phyloP scores from a whole-genome alignment of 345 rosid genomes.

The Camelina laxa region DNA sequence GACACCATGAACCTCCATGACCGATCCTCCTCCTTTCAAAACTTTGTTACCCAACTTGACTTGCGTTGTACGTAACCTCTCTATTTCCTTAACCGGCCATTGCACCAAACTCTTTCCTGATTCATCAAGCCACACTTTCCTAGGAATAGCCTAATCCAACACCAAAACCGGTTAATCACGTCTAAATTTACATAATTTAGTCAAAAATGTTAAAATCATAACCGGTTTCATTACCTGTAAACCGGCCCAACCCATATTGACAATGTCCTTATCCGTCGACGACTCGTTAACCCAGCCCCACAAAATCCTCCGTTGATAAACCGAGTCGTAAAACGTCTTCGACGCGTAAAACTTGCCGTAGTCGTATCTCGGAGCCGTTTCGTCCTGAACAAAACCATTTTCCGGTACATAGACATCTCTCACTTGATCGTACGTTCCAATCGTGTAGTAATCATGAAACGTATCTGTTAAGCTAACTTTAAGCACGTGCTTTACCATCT shows the following conservation, averaged over 20 bases:
- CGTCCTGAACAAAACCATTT: conserved; percentile 44
- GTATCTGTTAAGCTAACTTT: conserved; percentile 60
- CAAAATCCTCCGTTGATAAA: conserved; percentile 53
- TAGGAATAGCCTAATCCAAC: conserved; percentile 56
- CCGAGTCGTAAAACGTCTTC: conserved; percentile 62
- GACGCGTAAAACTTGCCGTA: conserved; percentile 86
- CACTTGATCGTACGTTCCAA: conserved; percentile 53
- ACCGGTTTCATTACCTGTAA: conserved; percentile 45
- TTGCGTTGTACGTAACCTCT: conserved; percentile 43
- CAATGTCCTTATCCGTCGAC: conserved; percentile 39
- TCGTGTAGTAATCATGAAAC: conserved; percentile 57
- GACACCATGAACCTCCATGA: conserved; percentile 52
- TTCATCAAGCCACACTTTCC: conserved; percentile 55
- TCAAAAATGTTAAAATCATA: background rate
- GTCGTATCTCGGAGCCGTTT: conserved; percentile 62
- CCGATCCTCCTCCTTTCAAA: conserved; percentile 49
- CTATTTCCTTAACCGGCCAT: conserved; percentile 69
- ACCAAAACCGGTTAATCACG: background rate
- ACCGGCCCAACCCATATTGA: conserved; percentile 62
- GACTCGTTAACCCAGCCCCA: conserved; percentile 68
- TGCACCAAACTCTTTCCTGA: conserved; percentile 61
- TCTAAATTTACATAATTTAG: background rate
- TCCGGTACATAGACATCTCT: conserved; percentile 54
- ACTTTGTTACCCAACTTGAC: conserved; percentile 39
- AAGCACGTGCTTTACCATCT: conserved; percentile 55